These are phyloP conservation scores for Phytophthora kernoviae DNA, from an alignment of 352 stramenopile species.

Conservation along the genomic window DNA sequence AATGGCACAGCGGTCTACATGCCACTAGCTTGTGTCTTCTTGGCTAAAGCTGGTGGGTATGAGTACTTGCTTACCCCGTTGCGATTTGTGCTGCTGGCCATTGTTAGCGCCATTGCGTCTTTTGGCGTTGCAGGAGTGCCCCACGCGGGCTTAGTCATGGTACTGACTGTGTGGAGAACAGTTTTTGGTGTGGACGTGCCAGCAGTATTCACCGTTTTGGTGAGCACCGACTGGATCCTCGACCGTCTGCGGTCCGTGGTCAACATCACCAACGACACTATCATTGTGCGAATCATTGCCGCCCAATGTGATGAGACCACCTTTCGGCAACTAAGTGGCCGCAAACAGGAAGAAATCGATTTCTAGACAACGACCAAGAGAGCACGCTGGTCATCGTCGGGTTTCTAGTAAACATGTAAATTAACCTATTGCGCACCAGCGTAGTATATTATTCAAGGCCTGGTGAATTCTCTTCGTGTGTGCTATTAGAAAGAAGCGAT, in stretches of 20 bases:
- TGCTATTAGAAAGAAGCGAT: not conserved
- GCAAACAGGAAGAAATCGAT: constrained; percentile 36
- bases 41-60: constrained; percentile 68
- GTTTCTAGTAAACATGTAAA: too few species aligned
- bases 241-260: constrained; percentile 74
- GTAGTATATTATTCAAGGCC: not conserved
- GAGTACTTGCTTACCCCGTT: constrained; percentile 55
- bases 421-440: not conserved
- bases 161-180: constrained; percentile 79
- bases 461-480: not conserved
- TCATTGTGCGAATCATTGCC: constrained; percentile 80
- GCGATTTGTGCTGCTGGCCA: constrained; percentile 64
- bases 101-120: constrained; percentile 71
- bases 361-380: constrained; percentile 13
- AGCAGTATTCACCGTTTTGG: constrained; percentile 66
- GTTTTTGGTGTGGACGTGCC: constrained; percentile 66
- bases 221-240: constrained; percentile 75
- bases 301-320: constrained; percentile 67
- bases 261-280: constrained; percentile 87
- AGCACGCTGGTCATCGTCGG: too few species aligned
- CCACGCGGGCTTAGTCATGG: constrained; percentile 75
- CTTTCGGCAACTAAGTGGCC: constrained; percentile 23
- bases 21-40: constrained; percentile 71
- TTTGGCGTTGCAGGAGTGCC: constrained; percentile 76
- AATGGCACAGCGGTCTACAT: constrained; percentile 82